Base-by-base conservation (phyloP, 805 yeast genomes). In the Candida pseudofarinosa region DNA sequence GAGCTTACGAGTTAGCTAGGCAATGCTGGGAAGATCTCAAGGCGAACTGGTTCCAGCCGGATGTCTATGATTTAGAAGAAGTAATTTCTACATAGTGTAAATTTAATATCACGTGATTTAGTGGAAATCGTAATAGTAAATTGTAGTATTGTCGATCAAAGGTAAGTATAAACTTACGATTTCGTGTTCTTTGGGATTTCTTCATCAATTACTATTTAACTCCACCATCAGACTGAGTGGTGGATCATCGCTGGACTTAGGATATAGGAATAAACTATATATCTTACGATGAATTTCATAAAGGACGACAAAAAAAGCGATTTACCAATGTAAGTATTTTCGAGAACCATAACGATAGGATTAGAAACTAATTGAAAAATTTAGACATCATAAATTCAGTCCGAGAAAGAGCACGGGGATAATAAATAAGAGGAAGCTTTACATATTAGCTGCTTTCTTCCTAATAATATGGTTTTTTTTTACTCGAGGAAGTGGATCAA, bases 11-110 rank as follows among this genome's bases (percentile, higher is more conserved):
- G 0, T 55, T 83, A 6, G 91, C 96, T 0, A 63, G 62, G 14
- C 60, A 67, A 16, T 84, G 88, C 6, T 91, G 97, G 97, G 58
- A 67, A 7, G 54, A 71, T 1, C 62, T 90, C 35, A 69, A 57
- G 39, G 45, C 48, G 1, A 74, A 74, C 44, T 89, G 96, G 95
- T 85, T 90, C 58, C 62, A 71, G 44, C 95, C 95, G 0, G 75
- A 70, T 2, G 37, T 43, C 7, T 54, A 71, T 50, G 58, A 56
- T 3, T 53, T 76, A 19, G 46, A 53, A 17, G 79, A 72, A 49
- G 65, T 61, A 6, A 65, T 64, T 10, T 44, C 28, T 17, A 33
- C 13, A 32, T 32, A 23, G 28, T 23, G 6, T 23, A 23, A 23
- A 23, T 23, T 7, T 23, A 23, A 23, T 23, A 23, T 23, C 28